Evolutionary conservation across 2,329 filamentous ascomycete species (phyloP).

Genomic region (Verticillium zaregamsianum): DNA sequence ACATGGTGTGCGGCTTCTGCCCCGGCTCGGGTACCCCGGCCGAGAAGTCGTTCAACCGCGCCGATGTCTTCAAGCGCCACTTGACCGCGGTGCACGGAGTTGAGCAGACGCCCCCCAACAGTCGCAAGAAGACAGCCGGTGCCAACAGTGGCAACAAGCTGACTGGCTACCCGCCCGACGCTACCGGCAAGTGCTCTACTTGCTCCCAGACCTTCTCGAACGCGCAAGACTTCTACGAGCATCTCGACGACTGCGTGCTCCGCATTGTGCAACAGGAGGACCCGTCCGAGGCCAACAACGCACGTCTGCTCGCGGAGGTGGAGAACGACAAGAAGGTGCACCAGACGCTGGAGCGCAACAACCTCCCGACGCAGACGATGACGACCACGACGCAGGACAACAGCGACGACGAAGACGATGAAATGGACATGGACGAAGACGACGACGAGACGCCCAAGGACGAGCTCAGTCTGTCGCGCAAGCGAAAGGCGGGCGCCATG

Average conservation of each 20-base stretch:
- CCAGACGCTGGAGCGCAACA: constrained; percentile 61
- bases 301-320: constrained; percentile 60
- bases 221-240: constrained; percentile 97
- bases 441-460: constrained; percentile 47
- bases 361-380: constrained; percentile 44
- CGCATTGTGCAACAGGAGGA: constrained; percentile 70
- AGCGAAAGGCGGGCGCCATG: constrained; percentile 39
- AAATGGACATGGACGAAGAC: constrained; percentile 50
- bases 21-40: constrained; percentile 82
- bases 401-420: constrained; percentile 51
- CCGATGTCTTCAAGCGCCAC: constrained; percentile 94
- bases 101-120: constrained; percentile 89
- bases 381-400: constrained; percentile 25
- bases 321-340: constrained; percentile 60
- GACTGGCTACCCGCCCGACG: constrained; percentile 68
- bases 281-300: constrained; percentile 65
- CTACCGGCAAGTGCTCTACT: constrained; percentile 92
- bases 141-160: constrained; percentile 28
- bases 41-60: constrained; percentile 93
- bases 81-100: constrained; percentile 87
- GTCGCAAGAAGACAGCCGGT: constrained; percentile 63
- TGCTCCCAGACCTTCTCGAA: constrained; percentile 88
- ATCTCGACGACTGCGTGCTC: constrained; percentile 75
- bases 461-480: constrained; percentile 39
- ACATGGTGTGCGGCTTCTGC: constrained; percentile 95